These are phyloP conservation scores for Tetracladium setigerum DNA, from an alignment of 495 filamentous ascomycete genomes.

Conservation along the genomic window DNA sequence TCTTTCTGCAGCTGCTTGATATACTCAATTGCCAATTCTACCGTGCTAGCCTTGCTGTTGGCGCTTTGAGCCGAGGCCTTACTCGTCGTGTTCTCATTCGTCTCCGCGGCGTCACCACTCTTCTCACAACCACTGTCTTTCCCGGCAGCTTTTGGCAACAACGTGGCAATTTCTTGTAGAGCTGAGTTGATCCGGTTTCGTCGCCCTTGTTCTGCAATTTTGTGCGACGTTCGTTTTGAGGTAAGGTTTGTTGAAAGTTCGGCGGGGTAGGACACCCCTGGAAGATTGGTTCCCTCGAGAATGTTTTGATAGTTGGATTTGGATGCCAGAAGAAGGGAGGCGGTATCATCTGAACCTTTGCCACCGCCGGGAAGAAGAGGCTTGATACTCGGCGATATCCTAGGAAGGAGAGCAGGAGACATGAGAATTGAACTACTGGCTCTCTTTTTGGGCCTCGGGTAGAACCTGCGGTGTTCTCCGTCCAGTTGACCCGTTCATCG, in stretches of 20 bases:
- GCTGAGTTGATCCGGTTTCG: constrained; percentile 93
- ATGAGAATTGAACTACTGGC: constrained; percentile 71
- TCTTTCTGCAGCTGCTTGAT: constrained; percentile 79
- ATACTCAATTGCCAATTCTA: constrained; percentile 92
- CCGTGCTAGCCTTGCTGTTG: constrained; percentile 91
- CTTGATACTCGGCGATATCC: constrained; percentile 91
- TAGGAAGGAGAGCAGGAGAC: constrained; percentile 77
- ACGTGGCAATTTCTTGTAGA: constrained; percentile 78
- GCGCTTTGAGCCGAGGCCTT: constrained; percentile 42
- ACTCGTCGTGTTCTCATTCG: constrained; percentile 13
- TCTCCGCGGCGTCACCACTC: constrained; percentile 26
- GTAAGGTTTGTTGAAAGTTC: constrained; percentile 87
- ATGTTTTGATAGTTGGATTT: constrained; percentile 99
- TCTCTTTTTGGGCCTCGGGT: constrained; percentile 58
- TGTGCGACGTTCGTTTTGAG: constrained; percentile 95
- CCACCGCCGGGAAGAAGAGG: constrained; percentile 69
- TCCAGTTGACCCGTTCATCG: constrained; percentile 17
- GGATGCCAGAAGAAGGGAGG: constrained; percentile 78
- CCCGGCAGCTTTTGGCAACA: constrained; percentile 55
- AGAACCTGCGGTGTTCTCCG: constrained; percentile 38
- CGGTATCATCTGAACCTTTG: constrained; percentile 50
- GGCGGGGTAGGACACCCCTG: constrained; percentile 85
- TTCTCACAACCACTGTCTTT: constrained; percentile 33
- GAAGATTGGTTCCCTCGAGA: constrained; percentile 82
- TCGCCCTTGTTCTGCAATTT: constrained; percentile 93